Conservation (phyloP, 2,329 filamentous ascomycete genomes). For the Colletotrichum sojae region DNA sequence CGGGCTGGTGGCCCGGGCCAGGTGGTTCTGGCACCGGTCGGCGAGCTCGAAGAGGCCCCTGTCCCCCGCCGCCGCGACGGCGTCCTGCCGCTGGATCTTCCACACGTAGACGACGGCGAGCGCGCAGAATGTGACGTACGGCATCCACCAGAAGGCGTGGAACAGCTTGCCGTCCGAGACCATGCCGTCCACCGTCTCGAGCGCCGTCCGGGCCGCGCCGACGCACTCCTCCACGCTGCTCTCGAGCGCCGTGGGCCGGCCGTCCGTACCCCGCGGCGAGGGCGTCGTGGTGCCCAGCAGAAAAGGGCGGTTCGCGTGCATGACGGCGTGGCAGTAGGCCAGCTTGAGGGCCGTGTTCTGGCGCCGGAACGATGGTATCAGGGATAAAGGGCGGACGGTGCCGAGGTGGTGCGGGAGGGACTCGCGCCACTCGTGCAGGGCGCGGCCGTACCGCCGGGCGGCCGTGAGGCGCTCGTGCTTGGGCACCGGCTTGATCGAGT, state of each 20-base stretch:
- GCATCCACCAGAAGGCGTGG: slow-evolving; percentile 66
- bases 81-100: slow-evolving; percentile 50
- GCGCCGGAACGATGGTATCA: slow-evolving; percentile 60
- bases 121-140: slow-evolving; percentile 68
- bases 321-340: slow-evolving; percentile 68
- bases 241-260: slow-evolving; percentile 58
- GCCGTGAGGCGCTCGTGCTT: slow-evolving; percentile 54
- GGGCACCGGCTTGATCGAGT: slow-evolving; percentile 53
- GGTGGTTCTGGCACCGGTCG: slow-evolving; percentile 62
- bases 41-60: slow-evolving; percentile 44
- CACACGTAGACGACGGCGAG: slow-evolving; percentile 68
- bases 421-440: slow-evolving; percentile 56
- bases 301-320: slow-evolving; percentile 69
- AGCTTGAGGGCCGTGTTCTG: slow-evolving; percentile 69
- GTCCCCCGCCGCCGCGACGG: slow-evolving; percentile 26
- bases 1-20: slow-evolving; percentile 53
- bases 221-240: slow-evolving; percentile 59
- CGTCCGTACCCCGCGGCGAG: slow-evolving; percentile 53
- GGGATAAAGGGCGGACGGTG: slow-evolving; percentile 58
- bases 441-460: slow-evolving; percentile 53
- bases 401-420: slow-evolving; percentile 60
- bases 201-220: slow-evolving; percentile 60
- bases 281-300: slow-evolving; percentile 54
- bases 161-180: slow-evolving; percentile 49
- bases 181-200: slow-evolving; percentile 60